These are phyloP conservation scores for Alternaria rosae DNA, from an alignment of 2,329 filamentous ascomycete species.

Conservation along the genomic window DNA sequence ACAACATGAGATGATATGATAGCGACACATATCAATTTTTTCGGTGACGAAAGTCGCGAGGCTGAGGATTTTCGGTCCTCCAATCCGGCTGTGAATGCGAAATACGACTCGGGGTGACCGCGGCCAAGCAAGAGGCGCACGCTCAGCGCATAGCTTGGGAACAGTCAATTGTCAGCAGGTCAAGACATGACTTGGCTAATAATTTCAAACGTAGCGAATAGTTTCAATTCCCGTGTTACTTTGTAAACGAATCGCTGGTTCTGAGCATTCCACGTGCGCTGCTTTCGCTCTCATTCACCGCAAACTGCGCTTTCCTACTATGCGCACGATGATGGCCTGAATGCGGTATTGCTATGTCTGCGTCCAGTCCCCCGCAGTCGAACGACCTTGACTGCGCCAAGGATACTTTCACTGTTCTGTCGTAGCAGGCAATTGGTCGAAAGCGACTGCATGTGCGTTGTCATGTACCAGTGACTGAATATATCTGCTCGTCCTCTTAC, in stretches of 20 bases:
- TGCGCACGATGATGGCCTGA: not conserved
- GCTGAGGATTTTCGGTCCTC: not conserved
- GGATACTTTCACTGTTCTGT: not conserved
- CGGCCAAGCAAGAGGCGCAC: not conserved
- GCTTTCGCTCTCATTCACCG: not conserved
- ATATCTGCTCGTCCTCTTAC: not conserved
- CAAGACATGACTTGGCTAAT: not conserved
- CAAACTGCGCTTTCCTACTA: not conserved
- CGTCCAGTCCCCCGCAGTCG: not conserved
- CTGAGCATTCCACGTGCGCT: not conserved
- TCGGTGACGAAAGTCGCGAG: not conserved
- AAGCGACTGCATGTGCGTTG: not conserved
- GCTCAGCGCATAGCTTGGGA: not conserved
- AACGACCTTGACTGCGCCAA: not conserved
- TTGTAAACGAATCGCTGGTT: not conserved
- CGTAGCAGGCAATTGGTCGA: not conserved
- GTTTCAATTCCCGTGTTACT: fast-evolving
- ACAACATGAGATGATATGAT: not conserved
- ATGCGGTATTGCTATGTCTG: not conserved
- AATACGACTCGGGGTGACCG: not conserved
- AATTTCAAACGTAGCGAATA: not conserved
- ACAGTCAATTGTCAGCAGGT: not conserved
- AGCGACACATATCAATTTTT: not conserved
- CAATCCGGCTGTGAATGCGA: not conserved
- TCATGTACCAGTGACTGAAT: not conserved